Evolutionary conservation across 1,284 basidiomycete species (phyloP).

Genomic region (Ceraceosorus guamensis): DNA sequence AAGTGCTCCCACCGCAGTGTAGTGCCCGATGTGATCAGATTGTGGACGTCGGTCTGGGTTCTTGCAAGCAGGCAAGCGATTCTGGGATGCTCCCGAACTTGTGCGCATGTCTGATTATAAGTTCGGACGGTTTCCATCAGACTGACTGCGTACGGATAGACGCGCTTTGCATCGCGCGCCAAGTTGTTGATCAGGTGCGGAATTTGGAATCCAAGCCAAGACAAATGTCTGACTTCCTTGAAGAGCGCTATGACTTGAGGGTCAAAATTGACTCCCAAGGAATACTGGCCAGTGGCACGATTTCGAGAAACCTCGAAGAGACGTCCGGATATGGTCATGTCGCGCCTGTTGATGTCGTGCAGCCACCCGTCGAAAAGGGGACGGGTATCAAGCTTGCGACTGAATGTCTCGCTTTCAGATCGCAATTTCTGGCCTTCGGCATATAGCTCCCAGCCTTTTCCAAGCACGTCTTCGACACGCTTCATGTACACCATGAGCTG

Average conservation of each 20-base stretch:
- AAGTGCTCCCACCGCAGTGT: slow-evolving; percentile 94
- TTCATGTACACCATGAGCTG: slow-evolving; percentile 97
- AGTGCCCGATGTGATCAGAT: slow-evolving; percentile 54
- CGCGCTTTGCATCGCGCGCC: slow-evolving; percentile 94
- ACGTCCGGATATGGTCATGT: slow-evolving; percentile 85
- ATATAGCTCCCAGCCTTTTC: slow-evolving; percentile 96
- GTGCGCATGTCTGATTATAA: slow-evolving; percentile 84
- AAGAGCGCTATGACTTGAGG: slow-evolving; percentile 95
- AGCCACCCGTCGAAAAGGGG: slow-evolving; percentile 95
- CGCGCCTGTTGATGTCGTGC: slow-evolving; percentile 77
- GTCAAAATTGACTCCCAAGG: slow-evolving; percentile 92
- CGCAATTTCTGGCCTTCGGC: slow-evolving; percentile 98
- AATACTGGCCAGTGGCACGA: slow-evolving; percentile 58
- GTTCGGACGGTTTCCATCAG: slow-evolving; percentile 96
- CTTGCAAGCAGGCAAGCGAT: slow-evolving; percentile 68
- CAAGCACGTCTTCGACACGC: slow-evolving; percentile 96
- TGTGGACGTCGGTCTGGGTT: slow-evolving; percentile 32
- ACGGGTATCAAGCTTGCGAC: slow-evolving; percentile 86
- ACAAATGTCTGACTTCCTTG: slow-evolving; percentile 91
- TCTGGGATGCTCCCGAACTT: slow-evolving; percentile 72
- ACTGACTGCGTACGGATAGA: slow-evolving; percentile 88
- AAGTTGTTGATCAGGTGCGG: slow-evolving; percentile 90
- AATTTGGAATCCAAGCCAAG: slow-evolving; percentile 92
- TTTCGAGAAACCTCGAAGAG: slow-evolving; percentile 87
- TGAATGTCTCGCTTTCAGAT: slow-evolving; percentile 81